phyloP scores from a whole-genome alignment of 129 eudicot genomes.

The Arctium lappa region DNA sequence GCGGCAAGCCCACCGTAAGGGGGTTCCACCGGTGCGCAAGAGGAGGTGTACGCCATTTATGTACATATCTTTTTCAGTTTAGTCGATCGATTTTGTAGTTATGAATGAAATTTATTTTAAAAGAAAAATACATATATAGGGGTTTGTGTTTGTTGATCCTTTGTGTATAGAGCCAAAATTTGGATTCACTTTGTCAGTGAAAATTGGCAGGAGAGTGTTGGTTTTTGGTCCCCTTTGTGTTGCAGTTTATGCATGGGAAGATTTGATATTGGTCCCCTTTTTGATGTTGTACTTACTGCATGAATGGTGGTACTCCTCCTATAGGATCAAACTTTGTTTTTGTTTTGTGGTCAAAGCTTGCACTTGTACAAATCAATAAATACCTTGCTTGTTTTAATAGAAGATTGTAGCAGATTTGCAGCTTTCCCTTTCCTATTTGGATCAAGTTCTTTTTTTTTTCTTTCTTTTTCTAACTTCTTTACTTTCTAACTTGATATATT shows the following conservation, averaged over 20 bases:
- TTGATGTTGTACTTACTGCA: slow-evolving; percentile 24
- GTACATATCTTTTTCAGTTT: no score
- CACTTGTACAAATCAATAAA: slow-evolving; percentile 19
- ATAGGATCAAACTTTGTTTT: slow-evolving; percentile 13
- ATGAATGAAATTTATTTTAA: no score
- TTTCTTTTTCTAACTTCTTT: background rate
- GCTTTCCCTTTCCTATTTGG: slow-evolving; percentile 13
- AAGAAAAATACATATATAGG: no score
- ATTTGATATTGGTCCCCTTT: slow-evolving; percentile 23
- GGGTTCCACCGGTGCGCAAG: no score
- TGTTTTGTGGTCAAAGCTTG: background rate
- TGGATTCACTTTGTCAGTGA: background rate
- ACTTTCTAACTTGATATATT: background rate
- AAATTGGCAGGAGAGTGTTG: background rate
- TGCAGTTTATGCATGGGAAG: slow-evolving; percentile 5
- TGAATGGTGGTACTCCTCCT: slow-evolving; percentile 10
- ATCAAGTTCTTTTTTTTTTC: background rate
- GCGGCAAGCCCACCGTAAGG: no score
- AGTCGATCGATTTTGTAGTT: no score
- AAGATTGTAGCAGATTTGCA: slow-evolving; percentile 20
- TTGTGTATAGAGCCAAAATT: background rate
- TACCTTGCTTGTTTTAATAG: slow-evolving; percentile 15
- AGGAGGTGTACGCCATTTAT: no score
- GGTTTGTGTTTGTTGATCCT: background rate
- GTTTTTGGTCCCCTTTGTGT: slow-evolving; percentile 24